Percentiles rank a stretch among this genome's conserved stretches.
Conservation (phyloP, 106 monocot genomes). For the Dendrobium huoshanense region DNA sequence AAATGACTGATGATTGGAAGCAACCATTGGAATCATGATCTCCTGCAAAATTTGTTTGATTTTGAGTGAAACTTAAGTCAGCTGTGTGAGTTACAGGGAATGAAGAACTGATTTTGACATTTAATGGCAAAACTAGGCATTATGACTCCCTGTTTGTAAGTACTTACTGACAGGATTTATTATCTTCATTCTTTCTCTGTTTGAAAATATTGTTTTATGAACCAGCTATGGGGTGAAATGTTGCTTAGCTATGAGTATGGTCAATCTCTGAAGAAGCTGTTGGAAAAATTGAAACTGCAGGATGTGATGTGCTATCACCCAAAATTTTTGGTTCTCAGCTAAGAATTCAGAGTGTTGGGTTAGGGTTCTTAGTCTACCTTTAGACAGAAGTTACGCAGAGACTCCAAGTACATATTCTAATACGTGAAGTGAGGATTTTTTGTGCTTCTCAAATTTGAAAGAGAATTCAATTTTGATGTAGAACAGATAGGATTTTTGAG, state of each 20-base stretch:
- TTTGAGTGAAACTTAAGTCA: conserved; percentile 1
- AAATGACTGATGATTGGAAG: background rate
- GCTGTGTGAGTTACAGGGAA: background rate
- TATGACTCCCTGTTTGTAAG: background rate
- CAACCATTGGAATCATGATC: background rate
- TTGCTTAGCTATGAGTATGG: background rate
- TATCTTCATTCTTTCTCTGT: background rate
- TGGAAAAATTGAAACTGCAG: background rate
- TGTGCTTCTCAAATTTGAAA: background rate
- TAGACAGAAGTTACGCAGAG: background rate
- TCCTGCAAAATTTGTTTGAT: background rate
- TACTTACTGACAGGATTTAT: background rate
- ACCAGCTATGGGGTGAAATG: background rate
- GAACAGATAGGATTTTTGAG: too few relatives aligned
- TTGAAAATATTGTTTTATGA: background rate
- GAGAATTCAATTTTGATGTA: background rate
- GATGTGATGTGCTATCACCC: background rate
- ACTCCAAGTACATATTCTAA: background rate
- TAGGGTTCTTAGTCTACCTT: background rate
- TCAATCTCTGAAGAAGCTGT: background rate
- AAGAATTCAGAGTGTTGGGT: background rate
- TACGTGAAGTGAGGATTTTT: background rate
- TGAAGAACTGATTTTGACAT: background rate
- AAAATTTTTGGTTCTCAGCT: background rate
- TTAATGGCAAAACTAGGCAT: background rate